These are phyloP conservation scores for Piper betle DNA, from an alignment of 164 flowering plant genomes.

Conservation along the genomic window DNA sequence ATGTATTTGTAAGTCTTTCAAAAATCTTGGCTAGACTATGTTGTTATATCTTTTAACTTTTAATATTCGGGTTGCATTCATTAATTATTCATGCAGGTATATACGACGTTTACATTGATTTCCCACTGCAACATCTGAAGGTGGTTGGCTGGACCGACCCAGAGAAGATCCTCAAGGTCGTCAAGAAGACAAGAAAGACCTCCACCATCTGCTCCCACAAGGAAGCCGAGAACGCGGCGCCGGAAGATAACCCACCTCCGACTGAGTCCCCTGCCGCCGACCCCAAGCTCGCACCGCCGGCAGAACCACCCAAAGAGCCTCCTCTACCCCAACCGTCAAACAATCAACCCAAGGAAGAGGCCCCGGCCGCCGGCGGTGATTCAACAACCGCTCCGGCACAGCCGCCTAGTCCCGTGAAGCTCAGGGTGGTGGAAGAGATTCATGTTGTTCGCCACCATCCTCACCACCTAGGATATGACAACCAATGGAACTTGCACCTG, in stretches of 20 bases:
- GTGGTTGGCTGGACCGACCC: slow-evolving; percentile 84
- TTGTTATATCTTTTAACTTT: too few relatives aligned
- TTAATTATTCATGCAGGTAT: slow-evolving; percentile 39
- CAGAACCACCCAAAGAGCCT: slow-evolving; percentile 24
- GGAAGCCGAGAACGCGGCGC: slow-evolving; percentile 30
- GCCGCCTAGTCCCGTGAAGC: slow-evolving; percentile 14
- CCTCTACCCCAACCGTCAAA: slow-evolving; percentile 23
- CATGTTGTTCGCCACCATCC: slow-evolving; percentile 53
- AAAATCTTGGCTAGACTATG: too few relatives aligned
- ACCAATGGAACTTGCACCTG: slow-evolving; percentile 17
- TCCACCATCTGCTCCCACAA: slow-evolving; percentile 64
- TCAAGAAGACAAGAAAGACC: slow-evolving; percentile 65
- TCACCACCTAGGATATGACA: slow-evolving; percentile 20
- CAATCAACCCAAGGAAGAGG: slow-evolving; percentile 12
- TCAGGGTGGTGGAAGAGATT: slow-evolving; percentile 43
- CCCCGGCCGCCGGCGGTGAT: background rate
- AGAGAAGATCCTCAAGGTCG: slow-evolving; percentile 63
- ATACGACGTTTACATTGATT: slow-evolving; percentile 49
- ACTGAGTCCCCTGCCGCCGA: slow-evolving; percentile 21
- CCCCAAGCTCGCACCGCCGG: slow-evolving; percentile 19
- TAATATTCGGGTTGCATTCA: background rate
- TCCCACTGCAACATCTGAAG: slow-evolving; percentile 67
- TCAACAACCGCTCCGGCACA: background rate
- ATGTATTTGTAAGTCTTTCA: too few relatives aligned
- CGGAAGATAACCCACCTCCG: slow-evolving; percentile 25